Evolutionary conservation across 129 eudicot genomes (phyloP).

Genomic region (Gnaphalium uliginosum): DNA sequence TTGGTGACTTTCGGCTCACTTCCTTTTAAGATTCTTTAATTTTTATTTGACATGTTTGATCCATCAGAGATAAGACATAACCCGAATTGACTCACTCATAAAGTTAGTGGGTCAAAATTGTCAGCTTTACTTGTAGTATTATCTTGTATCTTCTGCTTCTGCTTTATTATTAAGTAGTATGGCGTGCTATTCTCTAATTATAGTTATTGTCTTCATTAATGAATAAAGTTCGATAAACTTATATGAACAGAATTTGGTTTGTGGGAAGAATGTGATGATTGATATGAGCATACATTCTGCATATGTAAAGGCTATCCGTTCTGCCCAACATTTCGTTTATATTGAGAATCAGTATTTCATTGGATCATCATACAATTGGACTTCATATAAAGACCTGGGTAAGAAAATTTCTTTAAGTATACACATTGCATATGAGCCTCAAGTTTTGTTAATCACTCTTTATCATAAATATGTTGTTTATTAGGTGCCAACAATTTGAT

Average conservation of each 20-base stretch:
- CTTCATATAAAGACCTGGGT: constrained; percentile 60
- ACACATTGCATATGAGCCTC: constrained; percentile 8
- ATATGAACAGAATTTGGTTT: constrained; percentile 65
- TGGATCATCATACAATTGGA: constrained; percentile 91
- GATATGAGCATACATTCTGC: constrained; percentile 97
- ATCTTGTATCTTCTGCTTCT: background rate
- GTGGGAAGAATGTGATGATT: constrained; percentile 85
- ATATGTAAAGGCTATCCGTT: constrained; percentile 82
- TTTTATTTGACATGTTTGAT: background rate
- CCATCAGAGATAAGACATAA: background rate
- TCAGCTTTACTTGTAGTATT: background rate
- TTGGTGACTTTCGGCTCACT: background rate
- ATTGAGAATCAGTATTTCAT: constrained; percentile 90
- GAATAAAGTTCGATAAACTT: background rate
- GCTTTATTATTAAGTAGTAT: background rate
- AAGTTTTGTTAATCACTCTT: constrained; percentile 15
- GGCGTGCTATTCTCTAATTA: constrained; percentile 1
- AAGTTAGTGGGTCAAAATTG: constrained; percentile 1
- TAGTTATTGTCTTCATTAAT: constrained; percentile 3
- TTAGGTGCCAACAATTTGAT: constrained; percentile 92
- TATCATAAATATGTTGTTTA: constrained; percentile 15
- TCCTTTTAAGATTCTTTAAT: background rate
- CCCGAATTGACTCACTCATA: background rate
- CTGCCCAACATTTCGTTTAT: constrained; percentile 85
- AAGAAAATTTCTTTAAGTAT: constrained; percentile 26